Evolutionary conservation across 192 early-diverging fungal genomes (phyloP), one percentile per base, ranked within the genome.

Genomic region (Podila minutissima): DNA sequence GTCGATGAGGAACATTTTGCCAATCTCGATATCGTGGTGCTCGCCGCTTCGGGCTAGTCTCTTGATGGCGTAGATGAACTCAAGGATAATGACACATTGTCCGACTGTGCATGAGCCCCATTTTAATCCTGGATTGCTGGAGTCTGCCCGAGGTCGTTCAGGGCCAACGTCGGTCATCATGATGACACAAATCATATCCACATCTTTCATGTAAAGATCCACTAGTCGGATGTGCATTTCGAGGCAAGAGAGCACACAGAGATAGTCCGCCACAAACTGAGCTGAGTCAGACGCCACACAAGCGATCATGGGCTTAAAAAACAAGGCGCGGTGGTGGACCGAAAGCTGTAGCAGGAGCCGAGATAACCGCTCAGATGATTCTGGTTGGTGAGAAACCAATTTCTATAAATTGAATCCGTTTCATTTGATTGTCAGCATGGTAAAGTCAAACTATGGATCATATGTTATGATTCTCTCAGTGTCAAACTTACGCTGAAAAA

Each of bases 1-100:
- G 53, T 90, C 89, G 57, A 86, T 86, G 41, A 90, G 61, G 37
- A 90, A 90, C 64, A 88, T 90, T 46, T 88, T 90, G 0, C 86
- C 89, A 19, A 83, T 66, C 26, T 86, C 85, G 26, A 86, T 74
- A 5, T 87, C 72, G 65, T 86, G 69, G 67, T 79, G 79, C 51
- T 85, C 83, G 5, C 83, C 74, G 12, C 64, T 74, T 6, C 61
- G 59, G n/a, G 77, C 77, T 19, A 81, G 74, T 31, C 65, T 67
- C 69, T 72, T 88, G 84, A 81, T 81, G 4, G 78, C 86, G 74
- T 84, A 86, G 19, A 86, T 71, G 38, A 90, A 88, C 53, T 90
- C 89, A 6, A 84, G 51, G 5, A 86, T 72, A 49, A 88, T 75
- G 17, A 77, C 73, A 59, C 87, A 88, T 59, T 90, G 89, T 17